Base-by-base conservation (phyloP, 352 stramenopile genomes). In the Poterioochromonas sp. region DNA sequence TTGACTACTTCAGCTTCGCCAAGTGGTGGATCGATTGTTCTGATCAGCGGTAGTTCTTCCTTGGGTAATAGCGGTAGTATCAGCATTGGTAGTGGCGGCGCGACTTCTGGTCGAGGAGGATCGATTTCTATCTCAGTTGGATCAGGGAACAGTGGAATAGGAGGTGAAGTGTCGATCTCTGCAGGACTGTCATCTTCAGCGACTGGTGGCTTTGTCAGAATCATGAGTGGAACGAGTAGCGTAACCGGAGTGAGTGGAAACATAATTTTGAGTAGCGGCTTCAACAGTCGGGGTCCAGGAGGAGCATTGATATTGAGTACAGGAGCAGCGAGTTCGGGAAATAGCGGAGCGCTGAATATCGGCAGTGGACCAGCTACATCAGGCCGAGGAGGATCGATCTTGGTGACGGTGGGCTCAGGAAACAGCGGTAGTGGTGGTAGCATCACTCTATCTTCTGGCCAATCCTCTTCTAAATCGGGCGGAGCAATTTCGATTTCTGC, bases 351-450 rank as follows among this genome's bases (percentile, higher is more conserved):
- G 11, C 41, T 89, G 12, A 76, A 29, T 20, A 80, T 90, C 41
- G 79, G 79, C 26, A 81, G 80, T 11, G 86, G 83, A 58, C 11
- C 83, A 62, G 81, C 79, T 15, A 76, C 77, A 32, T 73, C 49
- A 34, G 85, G 84, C 51, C 68, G 65, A 51, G 84, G 81, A 51
- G 85, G 85, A 43, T 81, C 77, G 44, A 82, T 89, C 58, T 71
- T 71, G 3, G 43, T 88, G 34, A 82, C 79, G 41, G 85, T 88
- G 3, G 85, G 85, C 22, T 77, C 81, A 58, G 90, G 90, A 49
- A 85, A 93, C 79, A 86, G 87, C 40, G 90, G 88, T 41, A 85
- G 91, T 82, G 92, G 92, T 44, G 92, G 91, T 3, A 74, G 87
- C 12, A 78, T 97, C 0, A 84, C 83, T 15, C 47, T 95, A 22